Evolutionary conservation across 495 filamentous ascomycete genomes (phyloP), one percentile per base, ranked within the genome.

Genomic region (Xylaria telfairii): DNA sequence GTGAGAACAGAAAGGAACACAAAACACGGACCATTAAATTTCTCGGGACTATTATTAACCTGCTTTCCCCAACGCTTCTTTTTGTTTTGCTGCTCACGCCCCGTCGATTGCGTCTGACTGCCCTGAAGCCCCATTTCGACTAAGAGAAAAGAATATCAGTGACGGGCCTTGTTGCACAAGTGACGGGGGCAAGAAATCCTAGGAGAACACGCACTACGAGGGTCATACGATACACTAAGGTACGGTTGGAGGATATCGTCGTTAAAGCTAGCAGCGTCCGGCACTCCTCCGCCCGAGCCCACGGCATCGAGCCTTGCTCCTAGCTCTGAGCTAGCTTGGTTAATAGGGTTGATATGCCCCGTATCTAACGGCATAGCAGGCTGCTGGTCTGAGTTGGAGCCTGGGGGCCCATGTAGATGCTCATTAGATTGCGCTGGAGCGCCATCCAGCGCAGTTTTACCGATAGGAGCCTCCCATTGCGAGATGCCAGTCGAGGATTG

Each of bases 381-480:
- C 44, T 47, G 44, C 44, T 47, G 19, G n/a, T 47, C 44, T 6
- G 44, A 47, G 5, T 4, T 6, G 19, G 74, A 72, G 47, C 75
- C 73, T 39, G 84, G 84, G 46, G 78, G 78, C 41, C 85, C 85
- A 74, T 87, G 87, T n/a, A 84, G 86, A 75, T 87, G 83, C 21
- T 86, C 84, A 62, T 69, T 63, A 8, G 68, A 73, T 13, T 78
- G 76, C 21, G 80, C 83, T 9, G 87, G 87, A 1, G 86, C 87
- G 67, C 79, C 82, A 71, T 81, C 78, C 13, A 85, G 87, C 4
- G 85, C 88, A 47, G 90, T 83, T 8, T 8, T 37, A 67, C 90
- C 83, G 26, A 88, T 92, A 26, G 92, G 92, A 15, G 90, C 85
- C 4, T 93, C 90, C 92, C 92, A 95, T 79, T 92, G 91, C 56